Base-by-base conservation (phyloP, 768 basidiomycete species). In the Hortiboletus campestris region DNA sequence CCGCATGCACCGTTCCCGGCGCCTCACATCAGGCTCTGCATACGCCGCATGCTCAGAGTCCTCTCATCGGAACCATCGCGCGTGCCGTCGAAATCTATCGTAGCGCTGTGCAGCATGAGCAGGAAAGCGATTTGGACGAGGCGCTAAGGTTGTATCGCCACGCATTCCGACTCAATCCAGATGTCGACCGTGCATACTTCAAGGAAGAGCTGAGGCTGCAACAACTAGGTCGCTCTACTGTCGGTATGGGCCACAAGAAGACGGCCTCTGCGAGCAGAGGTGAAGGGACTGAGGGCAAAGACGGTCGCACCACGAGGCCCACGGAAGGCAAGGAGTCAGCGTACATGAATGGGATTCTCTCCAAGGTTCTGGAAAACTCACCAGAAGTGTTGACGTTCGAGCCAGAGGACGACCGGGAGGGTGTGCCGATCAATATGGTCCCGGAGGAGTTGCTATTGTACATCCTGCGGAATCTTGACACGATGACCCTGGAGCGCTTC, bases 261-360 rank as follows among this genome's bases (percentile, higher is more conserved):
- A 88, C 80, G 67, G 86, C 83, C 51, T 88, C 85, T 89, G 91
- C 90, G 1, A 90, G 90, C 55, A 96, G 73, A 10, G 90, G 13
- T 9, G 63, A 51, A 41, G 47, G 16, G 89, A 71, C 42, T 88
- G 84, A 56, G 86, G 56, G 80, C 80, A 73, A 93, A 91, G 63
- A 91, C 14, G 17, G 70, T 63, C 85, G 85, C 71, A 88, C 88
- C 52, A 90, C 90, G 64, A 85, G 90, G 7, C 68, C 72, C 8
- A 85, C 73, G 4, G 88, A 65, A 28, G 47, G 3, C 49, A 60
- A 59, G 36, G 54, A 57, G 25, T 32, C 34, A 11, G 38, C 10
- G 43, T 53, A 31, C 38, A 63, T 22, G 64, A 76, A 43, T 74
- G 78, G 7, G 75, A 75, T 12, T 71, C 69, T 89, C 17, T 80